Conservation (phyloP, 2,329 filamentous ascomycete species). For the Pseudogymnoascus sp. region DNA sequence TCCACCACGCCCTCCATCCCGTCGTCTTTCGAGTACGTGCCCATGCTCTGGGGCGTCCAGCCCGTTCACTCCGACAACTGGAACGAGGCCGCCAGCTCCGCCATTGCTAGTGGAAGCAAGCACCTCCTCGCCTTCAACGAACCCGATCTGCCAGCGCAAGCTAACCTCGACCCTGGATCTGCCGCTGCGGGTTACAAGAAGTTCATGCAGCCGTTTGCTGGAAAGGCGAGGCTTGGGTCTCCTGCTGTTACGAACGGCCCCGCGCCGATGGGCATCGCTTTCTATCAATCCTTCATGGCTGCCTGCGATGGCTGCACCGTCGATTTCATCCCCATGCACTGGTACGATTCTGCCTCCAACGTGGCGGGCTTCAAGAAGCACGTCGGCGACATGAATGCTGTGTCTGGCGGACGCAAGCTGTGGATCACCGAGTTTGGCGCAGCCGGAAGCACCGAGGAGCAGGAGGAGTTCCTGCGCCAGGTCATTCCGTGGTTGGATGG, state of each 20-base stretch:
- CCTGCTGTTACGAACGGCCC: conserved; percentile 41
- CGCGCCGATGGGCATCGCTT: conserved; percentile 33
- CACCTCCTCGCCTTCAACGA: conserved; percentile 64
- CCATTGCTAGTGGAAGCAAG: conserved; percentile 45
- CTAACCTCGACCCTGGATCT: conserved; percentile 34
- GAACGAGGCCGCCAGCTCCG: conserved; percentile 39
- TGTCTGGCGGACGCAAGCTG: conserved; percentile 17
- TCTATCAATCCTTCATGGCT: conserved; percentile 35
- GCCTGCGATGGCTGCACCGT: conserved; percentile 35
- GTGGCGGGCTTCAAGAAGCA: conserved; percentile 36
- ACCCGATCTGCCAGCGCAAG: conserved; percentile 52
- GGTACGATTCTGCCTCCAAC: conserved; percentile 34
- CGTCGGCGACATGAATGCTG: conserved; percentile 23
- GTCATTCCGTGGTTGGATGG: conserved; percentile 38
- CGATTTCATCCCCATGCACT: conserved; percentile 38
- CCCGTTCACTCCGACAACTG: conserved; percentile 40
- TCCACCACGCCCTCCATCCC: conserved; percentile 34
- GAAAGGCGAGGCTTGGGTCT: conserved; percentile 36
- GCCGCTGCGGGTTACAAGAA: conserved; percentile 33
- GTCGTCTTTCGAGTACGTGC: conserved; percentile 48
- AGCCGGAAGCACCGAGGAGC: conserved; percentile 24
- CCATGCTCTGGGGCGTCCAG: conserved; percentile 54
- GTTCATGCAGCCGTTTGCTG: conserved; percentile 38
- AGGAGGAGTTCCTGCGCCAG: conserved; percentile 32
- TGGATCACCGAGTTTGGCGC: conserved; percentile 40